Evolutionary conservation across 176 grass and related monocot species (phyloP).

Genomic region (Lolium rigidum): DNA sequence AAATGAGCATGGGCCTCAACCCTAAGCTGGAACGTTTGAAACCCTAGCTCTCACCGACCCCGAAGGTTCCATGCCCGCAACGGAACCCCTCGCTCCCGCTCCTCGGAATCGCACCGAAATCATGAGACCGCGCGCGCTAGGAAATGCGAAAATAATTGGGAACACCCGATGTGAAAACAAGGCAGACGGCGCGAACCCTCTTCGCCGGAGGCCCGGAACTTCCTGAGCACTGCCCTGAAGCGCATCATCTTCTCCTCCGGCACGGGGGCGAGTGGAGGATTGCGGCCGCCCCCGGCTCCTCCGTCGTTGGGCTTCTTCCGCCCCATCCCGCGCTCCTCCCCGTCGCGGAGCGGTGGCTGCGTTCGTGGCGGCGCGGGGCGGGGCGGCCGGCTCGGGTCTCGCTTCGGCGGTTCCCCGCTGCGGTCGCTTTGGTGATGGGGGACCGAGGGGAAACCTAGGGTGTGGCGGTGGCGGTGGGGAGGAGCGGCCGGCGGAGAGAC

Average conservation of each 20-base stretch:
- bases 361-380: slow-evolving; percentile 11
- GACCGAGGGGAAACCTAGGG: slow-evolving; percentile 38
- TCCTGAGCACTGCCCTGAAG: slow-evolving; percentile 52
- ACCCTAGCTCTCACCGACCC: neutral
- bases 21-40: neutral
- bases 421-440: neutral
- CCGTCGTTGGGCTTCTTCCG: slow-evolving; percentile 39
- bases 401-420: neutral
- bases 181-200: slow-evolving; percentile 56
- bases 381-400: too few species aligned
- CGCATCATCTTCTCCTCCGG: slow-evolving; percentile 52
- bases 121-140: neutral
- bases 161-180: neutral
- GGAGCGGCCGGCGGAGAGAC: neutral
- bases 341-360: neutral
- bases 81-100: neutral
- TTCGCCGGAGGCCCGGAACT: slow-evolving; percentile 62
- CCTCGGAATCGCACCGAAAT: neutral
- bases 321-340: too few species aligned
- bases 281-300: too few species aligned
- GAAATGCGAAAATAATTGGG: neutral
- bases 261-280: slow-evolving; percentile 31
- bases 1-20: neutral
- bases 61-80: too few species aligned
- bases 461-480: too few species aligned